Percentiles rank a stretch among this genome's conserved stretches.
Evolutionary conservation across 202 grass and related monocot genomes (phyloP).

Genomic region (Zizania palustris): DNA sequence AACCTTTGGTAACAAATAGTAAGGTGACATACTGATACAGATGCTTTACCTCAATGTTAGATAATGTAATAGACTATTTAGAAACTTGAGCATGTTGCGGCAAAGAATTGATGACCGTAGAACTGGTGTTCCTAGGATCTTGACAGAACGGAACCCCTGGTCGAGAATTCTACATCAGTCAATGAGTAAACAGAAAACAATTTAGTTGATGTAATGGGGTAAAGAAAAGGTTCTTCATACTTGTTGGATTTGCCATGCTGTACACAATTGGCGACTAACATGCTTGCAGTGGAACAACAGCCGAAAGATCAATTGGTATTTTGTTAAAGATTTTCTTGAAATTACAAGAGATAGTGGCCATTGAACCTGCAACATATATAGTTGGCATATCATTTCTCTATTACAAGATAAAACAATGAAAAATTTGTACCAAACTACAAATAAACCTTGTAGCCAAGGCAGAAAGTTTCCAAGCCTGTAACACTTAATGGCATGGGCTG

Average conservation of each 20-base stretch:
- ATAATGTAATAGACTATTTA: conserved; percentile 98
- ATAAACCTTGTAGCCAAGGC: conserved; percentile 85
- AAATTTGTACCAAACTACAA: conserved; percentile 19
- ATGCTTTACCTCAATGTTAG: conserved; percentile 85
- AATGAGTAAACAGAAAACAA: conserved; percentile 33
- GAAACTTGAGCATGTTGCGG: conserved; percentile 92
- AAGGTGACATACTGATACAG: conserved; percentile 5
- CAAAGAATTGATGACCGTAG: conserved; percentile 89
- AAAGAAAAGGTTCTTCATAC: conserved; percentile 47
- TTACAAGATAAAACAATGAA: conserved; percentile 26
- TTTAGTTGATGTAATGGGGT: conserved; percentile 8
- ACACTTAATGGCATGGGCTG: conserved; percentile 64
- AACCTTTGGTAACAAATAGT: neutral
- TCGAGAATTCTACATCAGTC: conserved; percentile 41
- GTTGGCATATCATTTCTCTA: conserved; percentile 25
- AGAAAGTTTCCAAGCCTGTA: conserved; percentile 85
- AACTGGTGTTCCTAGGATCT: conserved; percentile 81
- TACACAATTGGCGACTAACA: conserved; percentile 81
- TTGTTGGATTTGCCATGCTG: conserved; percentile 94
- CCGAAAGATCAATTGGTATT: conserved; percentile 94
- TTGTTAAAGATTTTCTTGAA: conserved; percentile 90
- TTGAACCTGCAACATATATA: conserved; percentile 75
- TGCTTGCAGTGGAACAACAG: conserved; percentile 97
- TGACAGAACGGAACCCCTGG: conserved; percentile 75
- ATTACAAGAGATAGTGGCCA: conserved; percentile 98